Evolutionary conservation across 2,329 filamentous ascomycete species (phyloP), one percentile per base, ranked within the genome.

Genomic region (Malbranchea cinnamomea): DNA sequence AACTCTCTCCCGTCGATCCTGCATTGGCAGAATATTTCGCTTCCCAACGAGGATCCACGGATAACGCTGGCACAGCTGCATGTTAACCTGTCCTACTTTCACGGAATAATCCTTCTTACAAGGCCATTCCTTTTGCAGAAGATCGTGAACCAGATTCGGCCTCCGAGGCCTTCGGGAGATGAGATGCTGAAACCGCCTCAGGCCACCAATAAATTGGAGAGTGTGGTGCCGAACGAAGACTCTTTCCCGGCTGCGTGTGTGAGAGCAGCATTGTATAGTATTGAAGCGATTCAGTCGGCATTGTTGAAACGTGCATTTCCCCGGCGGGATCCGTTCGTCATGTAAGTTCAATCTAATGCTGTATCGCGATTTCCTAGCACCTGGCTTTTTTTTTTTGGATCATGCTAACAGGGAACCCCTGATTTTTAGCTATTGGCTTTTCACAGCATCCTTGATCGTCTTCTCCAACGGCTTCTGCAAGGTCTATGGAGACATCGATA

Each of bases 51-150:
- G 14, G 44, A 54, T 21, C 53, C 62, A n/a, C 56, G 57, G 12
- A 58, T 69, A 36, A 64, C 65, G 3, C 63, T 76, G 19, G 65
- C 68, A 3, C 64, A 72, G n/a, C 49, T 78, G 4, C 73, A 78
- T 38, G 56, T 67, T 34, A 73, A 74, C 35, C 53, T 78, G 14
- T 54, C 76, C 20, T 68, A 75, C 34, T 68, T 63, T 32, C 71
- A 78, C 43, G 68, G 70, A 0, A 63, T 75, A 23, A 64, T 78
- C 15, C 56, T 78, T 0, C 59, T 78, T 1, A 74, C 69, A 1
- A 59, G 74, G 16, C 73, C 74, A 0, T 77, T 78, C 45, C 33
- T 41, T 10, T 29, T 41, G 13, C 39, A 41, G 28, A 41, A 41
- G 13, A 37, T 39, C 7, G 28, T 41, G 23, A 29, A 25, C 13